Evolutionary conservation across 1,284 basidiomycete species (phyloP).

Genomic region (Tilletia horrida): DNA sequence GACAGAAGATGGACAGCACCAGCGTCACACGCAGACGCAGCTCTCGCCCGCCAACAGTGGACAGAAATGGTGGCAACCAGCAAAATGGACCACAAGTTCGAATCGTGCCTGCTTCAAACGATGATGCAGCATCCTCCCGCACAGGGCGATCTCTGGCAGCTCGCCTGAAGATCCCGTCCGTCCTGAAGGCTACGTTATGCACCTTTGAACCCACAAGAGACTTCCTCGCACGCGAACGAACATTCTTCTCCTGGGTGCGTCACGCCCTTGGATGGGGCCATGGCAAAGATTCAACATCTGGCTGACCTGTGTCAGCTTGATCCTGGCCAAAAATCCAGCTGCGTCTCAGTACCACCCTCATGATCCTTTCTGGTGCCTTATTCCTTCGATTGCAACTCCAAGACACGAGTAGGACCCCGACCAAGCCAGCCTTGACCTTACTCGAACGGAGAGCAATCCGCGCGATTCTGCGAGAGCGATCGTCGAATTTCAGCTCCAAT

Average conservation of each 20-base stretch:
- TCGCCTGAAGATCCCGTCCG: not conserved
- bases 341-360: conserved; percentile 9
- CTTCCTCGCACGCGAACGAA: conserved; percentile 11
- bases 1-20: too few relatives aligned
- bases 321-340: not conserved
- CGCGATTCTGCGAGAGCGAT: not conserved
- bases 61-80: too few relatives aligned
- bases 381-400: not conserved
- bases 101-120: too few relatives aligned
- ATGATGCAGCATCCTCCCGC: too few relatives aligned
- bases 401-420: not conserved
- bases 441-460: not conserved
- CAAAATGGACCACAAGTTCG: too few relatives aligned
- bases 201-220: conserved; percentile 1
- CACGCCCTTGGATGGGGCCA: not conserved
- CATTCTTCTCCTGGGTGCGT: conserved; percentile 12
- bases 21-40: too few relatives aligned
- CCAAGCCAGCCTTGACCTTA: not conserved
- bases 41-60: too few relatives aligned
- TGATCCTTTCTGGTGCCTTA: conserved; percentile 6
- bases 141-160: too few relatives aligned
- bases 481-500: not conserved
- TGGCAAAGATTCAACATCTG: too few relatives aligned
- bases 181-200: not conserved
- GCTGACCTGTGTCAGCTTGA: too few relatives aligned